Conservation (phyloP, 208 protist species). For the Acanthamoeba triangularis region DNA sequence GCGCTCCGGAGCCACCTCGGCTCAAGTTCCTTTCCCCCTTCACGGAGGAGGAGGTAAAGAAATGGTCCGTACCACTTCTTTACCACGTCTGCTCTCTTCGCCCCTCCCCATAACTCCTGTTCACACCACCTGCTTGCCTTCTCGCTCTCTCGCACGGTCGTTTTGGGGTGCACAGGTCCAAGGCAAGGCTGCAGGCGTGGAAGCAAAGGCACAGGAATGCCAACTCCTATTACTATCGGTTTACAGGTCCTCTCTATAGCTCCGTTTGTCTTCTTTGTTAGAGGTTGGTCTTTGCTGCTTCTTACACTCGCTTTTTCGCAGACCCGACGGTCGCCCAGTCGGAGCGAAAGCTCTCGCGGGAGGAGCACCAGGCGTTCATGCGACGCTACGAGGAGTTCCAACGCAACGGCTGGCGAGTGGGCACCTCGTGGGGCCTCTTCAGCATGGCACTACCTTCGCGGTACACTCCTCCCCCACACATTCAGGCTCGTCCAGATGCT, state of each 20-base stretch:
- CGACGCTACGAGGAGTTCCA: conserved; percentile 58
- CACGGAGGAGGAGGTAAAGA: conserved; percentile 59
- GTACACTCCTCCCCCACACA: not conserved
- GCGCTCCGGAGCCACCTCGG: not conserved
- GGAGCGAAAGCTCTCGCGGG: not conserved
- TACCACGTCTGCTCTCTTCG: not conserved
- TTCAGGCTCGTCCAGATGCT: not conserved
- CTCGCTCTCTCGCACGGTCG: not conserved
- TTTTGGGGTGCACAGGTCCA: not conserved
- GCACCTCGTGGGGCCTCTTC: conserved; percentile 59
- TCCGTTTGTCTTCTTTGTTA: not conserved
- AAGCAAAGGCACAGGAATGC: conserved; percentile 69
- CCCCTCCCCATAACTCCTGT: not conserved
- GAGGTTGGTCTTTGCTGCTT: not conserved
- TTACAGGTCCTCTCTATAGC: conserved; percentile 16
- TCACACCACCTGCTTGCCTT: not conserved
- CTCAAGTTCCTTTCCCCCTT: conserved; percentile 53
- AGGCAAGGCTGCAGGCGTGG: conserved; percentile 50
- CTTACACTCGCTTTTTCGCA: not conserved
- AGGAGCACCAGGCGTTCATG: conserved; percentile 48
- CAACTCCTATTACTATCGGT: conserved; percentile 69
- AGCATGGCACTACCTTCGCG: conserved; percentile 45
- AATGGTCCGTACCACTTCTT: conserved; percentile 4
- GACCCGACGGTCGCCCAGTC: conserved; percentile 27
- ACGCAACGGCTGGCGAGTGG: conserved; percentile 67